Conservation (phyloP, 306 rosid genomes). For the Dalbergia cultrata region DNA sequence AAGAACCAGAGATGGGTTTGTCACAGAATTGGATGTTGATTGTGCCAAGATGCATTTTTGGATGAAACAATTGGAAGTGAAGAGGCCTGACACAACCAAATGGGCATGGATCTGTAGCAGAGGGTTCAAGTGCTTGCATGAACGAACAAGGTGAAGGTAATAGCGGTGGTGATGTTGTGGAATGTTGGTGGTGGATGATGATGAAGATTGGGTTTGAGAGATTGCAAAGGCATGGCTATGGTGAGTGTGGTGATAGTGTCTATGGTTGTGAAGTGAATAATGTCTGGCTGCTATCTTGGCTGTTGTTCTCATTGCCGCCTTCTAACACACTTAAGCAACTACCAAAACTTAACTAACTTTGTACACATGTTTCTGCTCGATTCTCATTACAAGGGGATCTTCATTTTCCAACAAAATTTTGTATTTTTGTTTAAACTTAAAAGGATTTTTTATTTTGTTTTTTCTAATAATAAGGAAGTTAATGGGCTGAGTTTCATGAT, state of each 20-base stretch:
- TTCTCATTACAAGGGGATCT: background rate
- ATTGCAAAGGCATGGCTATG: constrained; percentile 4
- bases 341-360: background rate
- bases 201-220: constrained; percentile 27
- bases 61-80: constrained; percentile 59
- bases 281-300: constrained; percentile 6
- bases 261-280: constrained; percentile 32
- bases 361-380: background rate
- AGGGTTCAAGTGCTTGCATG: constrained; percentile 65
- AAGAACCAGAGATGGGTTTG: constrained; percentile 58
- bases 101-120: constrained; percentile 68
- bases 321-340: background rate
- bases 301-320: background rate
- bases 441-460: no score
- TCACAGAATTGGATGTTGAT: constrained; percentile 45
- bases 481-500: background rate
- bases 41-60: constrained; percentile 38
- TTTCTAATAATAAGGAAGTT: background rate
- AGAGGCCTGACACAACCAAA: constrained; percentile 63
- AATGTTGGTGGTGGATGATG: constrained; percentile 10
- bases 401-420: no score
- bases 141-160: constrained; percentile 56
- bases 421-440: no score
- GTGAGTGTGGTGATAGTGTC: background rate
- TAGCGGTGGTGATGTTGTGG: constrained; percentile 23